Conservation (phyloP, 129 eudicot species). For the Centrapalus pauciflorus region DNA sequence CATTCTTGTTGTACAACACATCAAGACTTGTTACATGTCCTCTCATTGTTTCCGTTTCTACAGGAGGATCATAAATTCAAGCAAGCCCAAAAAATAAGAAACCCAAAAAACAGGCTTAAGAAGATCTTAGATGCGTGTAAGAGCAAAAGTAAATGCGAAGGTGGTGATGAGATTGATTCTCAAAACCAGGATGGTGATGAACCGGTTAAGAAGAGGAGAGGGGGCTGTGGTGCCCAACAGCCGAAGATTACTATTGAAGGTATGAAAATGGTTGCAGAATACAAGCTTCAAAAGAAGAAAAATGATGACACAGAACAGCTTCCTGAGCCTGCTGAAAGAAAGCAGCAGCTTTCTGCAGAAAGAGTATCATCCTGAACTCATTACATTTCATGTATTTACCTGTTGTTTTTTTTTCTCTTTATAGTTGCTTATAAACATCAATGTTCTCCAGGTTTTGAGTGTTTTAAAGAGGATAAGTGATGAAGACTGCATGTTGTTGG, state of each 20-base stretch:
- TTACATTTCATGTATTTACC: neutral
- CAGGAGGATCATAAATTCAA: slow-evolving; percentile 94
- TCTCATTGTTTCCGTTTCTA: neutral
- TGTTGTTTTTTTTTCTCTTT: neutral
- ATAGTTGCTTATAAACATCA: neutral
- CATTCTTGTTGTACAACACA: neutral
- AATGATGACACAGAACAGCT: slow-evolving; percentile 89
- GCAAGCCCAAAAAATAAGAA: slow-evolving; percentile 82
- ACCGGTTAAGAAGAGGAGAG: slow-evolving; percentile 75
- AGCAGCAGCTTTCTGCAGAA: slow-evolving; percentile 90
- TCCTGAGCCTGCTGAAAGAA: slow-evolving; percentile 97
- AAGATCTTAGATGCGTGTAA: slow-evolving; percentile 93
- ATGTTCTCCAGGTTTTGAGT: slow-evolving; percentile 60
- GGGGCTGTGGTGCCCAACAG: slow-evolving; percentile 99
- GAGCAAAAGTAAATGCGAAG: slow-evolving; percentile 88
- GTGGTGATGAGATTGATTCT: slow-evolving; percentile 90
- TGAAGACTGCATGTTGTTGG: slow-evolving; percentile 80
- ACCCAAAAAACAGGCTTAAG: slow-evolving; percentile 78
- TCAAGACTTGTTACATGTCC: neutral
- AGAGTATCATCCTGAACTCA: slow-evolving; percentile 43
- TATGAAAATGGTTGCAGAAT: slow-evolving; percentile 93
- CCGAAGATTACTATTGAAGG: slow-evolving; percentile 96
- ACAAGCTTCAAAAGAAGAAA: slow-evolving; percentile 87
- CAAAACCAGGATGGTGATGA: slow-evolving; percentile 81
- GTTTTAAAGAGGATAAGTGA: slow-evolving; percentile 83